phyloP scores from a whole-genome alignment of 768 basidiomycete genomes.

The Kwoniella newhampshirensis region DNA sequence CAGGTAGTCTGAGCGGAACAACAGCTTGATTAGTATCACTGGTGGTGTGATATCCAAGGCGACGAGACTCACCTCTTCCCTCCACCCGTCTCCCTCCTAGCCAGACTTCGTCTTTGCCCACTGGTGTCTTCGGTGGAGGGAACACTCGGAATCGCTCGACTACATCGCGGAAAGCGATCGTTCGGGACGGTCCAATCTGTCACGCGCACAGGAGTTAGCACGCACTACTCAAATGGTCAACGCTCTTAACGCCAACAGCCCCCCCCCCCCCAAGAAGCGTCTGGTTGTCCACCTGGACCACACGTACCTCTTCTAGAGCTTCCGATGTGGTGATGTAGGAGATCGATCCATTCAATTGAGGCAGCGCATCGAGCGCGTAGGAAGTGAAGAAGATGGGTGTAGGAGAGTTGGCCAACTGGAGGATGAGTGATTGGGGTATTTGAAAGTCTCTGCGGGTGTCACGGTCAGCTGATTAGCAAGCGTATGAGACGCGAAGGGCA shows the following conservation, averaged over 20 bases:
- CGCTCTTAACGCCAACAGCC: no score
- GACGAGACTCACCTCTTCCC: constrained; percentile 62
- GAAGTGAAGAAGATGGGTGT: constrained; percentile 85
- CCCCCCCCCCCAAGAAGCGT: no score
- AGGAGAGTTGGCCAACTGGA: constrained; percentile 72
- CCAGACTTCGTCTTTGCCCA: constrained; percentile 76
- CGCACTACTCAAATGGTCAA: neutral
- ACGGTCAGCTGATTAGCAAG: neutral
- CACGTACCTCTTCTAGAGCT: constrained; percentile 60
- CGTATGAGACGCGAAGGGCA: neutral
- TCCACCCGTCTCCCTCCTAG: constrained; percentile 75
- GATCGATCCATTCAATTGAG: constrained; percentile 85
- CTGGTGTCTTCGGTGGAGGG: constrained; percentile 75
- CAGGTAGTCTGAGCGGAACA: constrained; percentile 70
- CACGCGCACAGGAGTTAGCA: neutral
- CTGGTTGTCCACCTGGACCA: neutral
- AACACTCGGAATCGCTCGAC: constrained; percentile 83
- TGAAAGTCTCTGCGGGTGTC: constrained; percentile 67
- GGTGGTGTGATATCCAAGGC: neutral
- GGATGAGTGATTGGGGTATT: constrained; percentile 77
- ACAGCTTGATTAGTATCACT: constrained; percentile 4
- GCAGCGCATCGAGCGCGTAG: constrained; percentile 89
- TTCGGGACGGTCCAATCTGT: constrained; percentile 46
- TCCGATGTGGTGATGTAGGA: constrained; percentile 92
- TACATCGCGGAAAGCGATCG: constrained; percentile 79